Evolutionary conservation across 1,139 yeast genomes (phyloP).

Genomic region (Suhomyces maxii): DNA sequence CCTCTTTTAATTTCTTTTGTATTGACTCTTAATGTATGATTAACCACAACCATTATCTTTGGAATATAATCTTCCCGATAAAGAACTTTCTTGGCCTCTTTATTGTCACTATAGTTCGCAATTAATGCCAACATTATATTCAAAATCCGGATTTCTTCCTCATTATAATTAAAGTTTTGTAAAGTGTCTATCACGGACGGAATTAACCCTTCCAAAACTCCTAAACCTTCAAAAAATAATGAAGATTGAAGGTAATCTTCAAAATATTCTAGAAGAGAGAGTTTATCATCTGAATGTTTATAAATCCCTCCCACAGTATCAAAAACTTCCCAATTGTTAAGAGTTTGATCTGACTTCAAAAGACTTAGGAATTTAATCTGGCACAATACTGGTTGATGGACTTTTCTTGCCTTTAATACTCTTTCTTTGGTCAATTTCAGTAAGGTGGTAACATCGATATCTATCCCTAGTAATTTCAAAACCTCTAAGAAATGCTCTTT

Average conservation of each 20-base stretch:
- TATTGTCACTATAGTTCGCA: conserved; percentile 5
- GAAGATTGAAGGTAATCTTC: conserved; percentile 9
- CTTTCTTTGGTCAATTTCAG: conserved; percentile 6
- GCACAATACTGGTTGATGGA: no score
- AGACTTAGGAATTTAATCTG: neutral
- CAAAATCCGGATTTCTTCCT: conserved; percentile 1
- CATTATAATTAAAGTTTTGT: neutral
- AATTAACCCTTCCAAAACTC: neutral
- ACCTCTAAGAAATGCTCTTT: neutral
- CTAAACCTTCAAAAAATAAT: conserved; percentile 4
- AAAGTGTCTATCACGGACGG: neutral
- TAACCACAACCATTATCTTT: neutral
- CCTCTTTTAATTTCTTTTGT: neutral
- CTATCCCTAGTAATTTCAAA: neutral
- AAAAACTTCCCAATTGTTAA: conserved; percentile 6
- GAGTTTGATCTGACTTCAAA: neutral
- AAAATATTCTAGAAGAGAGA: conserved; percentile 7
- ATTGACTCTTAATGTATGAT: neutral
- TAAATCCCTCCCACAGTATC: conserved; percentile 1
- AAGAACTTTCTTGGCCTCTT: conserved; percentile 1
- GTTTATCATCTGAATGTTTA: neutral
- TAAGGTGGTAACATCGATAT: conserved; percentile 1
- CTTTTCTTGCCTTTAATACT: neutral
- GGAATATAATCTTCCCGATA: conserved; percentile 1
- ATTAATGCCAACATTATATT: conserved; percentile 7